Percentiles rank a stretch among this genome's conserved stretches.
Conservation (phyloP, 805 yeast genomes). For the Teunomyces panamensis region DNA sequence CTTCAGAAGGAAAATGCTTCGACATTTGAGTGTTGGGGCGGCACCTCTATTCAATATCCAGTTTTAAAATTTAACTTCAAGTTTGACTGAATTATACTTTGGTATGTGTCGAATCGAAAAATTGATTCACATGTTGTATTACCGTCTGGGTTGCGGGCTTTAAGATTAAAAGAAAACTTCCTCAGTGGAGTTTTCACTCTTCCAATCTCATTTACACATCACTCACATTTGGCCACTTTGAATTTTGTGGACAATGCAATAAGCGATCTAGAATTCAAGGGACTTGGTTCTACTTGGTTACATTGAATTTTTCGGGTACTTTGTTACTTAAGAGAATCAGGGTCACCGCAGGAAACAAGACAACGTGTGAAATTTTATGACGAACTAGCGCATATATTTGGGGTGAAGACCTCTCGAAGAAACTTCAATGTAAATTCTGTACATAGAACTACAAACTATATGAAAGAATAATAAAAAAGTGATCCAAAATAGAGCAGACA, state of each 20-base stretch:
- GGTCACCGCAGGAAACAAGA: slow-evolving; percentile 5
- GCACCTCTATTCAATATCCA: slow-evolving; percentile 5
- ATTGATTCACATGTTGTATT: slow-evolving; percentile 7
- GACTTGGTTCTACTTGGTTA: slow-evolving; percentile 9
- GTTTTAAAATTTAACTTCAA: slow-evolving; percentile 3
- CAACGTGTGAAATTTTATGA: slow-evolving; percentile 21
- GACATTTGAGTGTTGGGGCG: background rate
- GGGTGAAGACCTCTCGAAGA: slow-evolving; percentile 14
- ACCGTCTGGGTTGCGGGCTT: slow-evolving; percentile 6
- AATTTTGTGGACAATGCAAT: slow-evolving; percentile 11
- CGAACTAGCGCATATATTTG: slow-evolving; percentile 19
- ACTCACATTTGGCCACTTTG: slow-evolving; percentile 10
- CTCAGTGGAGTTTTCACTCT: slow-evolving; percentile 12
- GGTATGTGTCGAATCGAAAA: slow-evolving; percentile 5
- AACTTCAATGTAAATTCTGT: slow-evolving; percentile 24
- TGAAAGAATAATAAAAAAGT: background rate
- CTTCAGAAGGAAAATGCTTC: slow-evolving; percentile 19
- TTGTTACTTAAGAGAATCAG: slow-evolving; percentile 10
- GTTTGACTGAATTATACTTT: slow-evolving; percentile 5
- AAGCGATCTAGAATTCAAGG: slow-evolving; percentile 1
- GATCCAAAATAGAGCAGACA: background rate
- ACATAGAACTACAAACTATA: slow-evolving; percentile 1
- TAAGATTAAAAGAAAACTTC: slow-evolving; percentile 8
- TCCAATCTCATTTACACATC: slow-evolving; percentile 10
- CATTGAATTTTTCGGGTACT: slow-evolving; percentile 20